These are phyloP conservation scores for Schizonepeta tenuifolia DNA, from an alignment of 257 asterid species.

Conservation along the genomic window DNA sequence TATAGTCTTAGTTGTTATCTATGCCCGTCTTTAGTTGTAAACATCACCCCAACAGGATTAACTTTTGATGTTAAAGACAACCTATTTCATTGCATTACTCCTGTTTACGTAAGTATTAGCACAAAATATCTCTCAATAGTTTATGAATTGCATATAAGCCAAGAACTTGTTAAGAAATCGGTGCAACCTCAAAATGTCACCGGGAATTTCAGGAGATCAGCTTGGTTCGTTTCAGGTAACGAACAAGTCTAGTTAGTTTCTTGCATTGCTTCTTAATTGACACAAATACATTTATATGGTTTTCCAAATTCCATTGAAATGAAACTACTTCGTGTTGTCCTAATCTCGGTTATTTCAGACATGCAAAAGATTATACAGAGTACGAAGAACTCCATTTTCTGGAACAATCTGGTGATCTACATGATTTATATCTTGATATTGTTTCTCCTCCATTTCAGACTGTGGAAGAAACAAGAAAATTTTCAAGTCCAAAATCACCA, in stretches of 20 bases:
- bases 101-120: neutral
- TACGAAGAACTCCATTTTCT: neutral
- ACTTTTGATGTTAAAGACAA: neutral
- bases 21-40: constrained; percentile 8
- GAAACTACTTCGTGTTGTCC: neutral
- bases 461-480: neutral
- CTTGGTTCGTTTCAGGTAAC: neutral
- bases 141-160: neutral
- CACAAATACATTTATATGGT: neutral
- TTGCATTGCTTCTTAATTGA: neutral
- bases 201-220: neutral
- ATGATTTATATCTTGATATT: constrained; percentile 1
- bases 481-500: neutral
- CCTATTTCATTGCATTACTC: neutral
- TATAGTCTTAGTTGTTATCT: constrained; percentile 16
- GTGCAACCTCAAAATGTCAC: constrained; percentile 11
- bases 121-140: neutral
- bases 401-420: neutral
- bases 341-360: neutral
- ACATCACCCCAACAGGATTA: neutral
- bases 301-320: neutral
- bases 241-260: neutral
- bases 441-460: constrained; percentile 19
- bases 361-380: neutral
- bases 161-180: neutral